Percentiles rank a stretch among this genome's conserved stretches.
These are phyloP conservation scores for Aspergillus mulundensis DNA, from an alignment of 495 filamentous ascomycete genomes.

Conservation along the genomic window DNA sequence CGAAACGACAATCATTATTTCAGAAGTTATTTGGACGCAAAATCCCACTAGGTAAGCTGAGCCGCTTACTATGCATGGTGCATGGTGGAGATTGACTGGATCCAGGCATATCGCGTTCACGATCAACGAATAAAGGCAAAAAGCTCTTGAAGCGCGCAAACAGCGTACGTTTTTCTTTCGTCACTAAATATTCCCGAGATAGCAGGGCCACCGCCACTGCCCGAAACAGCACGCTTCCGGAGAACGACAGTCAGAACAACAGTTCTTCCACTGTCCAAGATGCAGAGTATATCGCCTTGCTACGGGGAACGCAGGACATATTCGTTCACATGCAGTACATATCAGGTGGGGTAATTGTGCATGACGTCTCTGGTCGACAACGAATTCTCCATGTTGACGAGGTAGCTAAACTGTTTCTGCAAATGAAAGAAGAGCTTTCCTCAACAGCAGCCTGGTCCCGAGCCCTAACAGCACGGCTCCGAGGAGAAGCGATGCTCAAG, in stretches of 20 bases:
- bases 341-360: conserved; percentile 23
- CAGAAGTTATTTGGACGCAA: conserved; percentile 25
- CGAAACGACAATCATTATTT: conserved; percentile 21
- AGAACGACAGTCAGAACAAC: conserved; percentile 9
- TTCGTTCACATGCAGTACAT: conserved; percentile 26
- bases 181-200: conserved; percentile 18
- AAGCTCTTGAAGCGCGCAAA: conserved; percentile 27
- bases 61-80: background rate
- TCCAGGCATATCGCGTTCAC: conserved; percentile 22
- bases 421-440: conserved; percentile 20
- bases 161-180: conserved; percentile 29
- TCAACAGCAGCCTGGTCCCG: conserved; percentile 19
- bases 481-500: conserved; percentile 21
- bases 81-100: background rate
- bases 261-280: conserved; percentile 14
- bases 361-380: conserved; percentile 28
- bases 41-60: conserved; percentile 18
- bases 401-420: conserved; percentile 24
- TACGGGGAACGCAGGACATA: conserved; percentile 20
- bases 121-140: conserved; percentile 20
- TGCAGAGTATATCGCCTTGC: conserved; percentile 18
- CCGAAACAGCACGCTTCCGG: conserved; percentile 13
- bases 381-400: conserved; percentile 28
- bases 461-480: conserved; percentile 11
- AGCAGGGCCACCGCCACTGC: conserved; percentile 16